These are phyloP conservation scores for Carpinus fangiana DNA, from an alignment of 306 rosid species.

Conservation along the genomic window DNA sequence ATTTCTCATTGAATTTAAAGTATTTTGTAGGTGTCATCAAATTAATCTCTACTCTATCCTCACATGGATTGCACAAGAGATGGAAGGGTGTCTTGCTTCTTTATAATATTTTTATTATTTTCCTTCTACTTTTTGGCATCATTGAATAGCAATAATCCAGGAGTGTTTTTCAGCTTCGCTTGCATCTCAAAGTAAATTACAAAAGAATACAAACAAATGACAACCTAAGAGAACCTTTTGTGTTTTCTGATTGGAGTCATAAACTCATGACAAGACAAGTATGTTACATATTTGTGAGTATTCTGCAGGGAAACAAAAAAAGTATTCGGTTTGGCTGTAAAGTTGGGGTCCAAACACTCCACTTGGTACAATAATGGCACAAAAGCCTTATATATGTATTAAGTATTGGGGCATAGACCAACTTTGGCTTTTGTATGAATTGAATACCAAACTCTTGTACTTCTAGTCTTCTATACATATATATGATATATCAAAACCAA, in stretches of 20 bases:
- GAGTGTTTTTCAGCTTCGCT: background rate
- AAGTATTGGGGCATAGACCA: background rate
- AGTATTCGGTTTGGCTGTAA: background rate
- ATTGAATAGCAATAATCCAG: background rate
- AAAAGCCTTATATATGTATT: background rate
- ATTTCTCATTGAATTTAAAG: background rate
- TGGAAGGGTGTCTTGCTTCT: background rate
- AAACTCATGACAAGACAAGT: background rate
- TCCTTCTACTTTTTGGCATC: background rate
- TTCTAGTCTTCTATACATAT: background rate
- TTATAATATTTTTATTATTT: background rate
- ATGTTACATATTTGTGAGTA: background rate
- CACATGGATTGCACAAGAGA: background rate
- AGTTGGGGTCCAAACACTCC: conserved; percentile 3
- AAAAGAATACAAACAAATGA: background rate
- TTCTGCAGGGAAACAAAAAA: background rate
- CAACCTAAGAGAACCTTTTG: background rate
- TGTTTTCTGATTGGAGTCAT: background rate
- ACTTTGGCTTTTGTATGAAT: conserved; percentile 7
- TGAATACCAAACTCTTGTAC: background rate
- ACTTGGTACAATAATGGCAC: background rate
- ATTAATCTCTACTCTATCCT: background rate
- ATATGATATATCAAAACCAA: background rate
- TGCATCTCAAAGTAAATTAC: background rate
- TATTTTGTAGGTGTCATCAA: background rate